Conservation (phyloP, 2,329 filamentous ascomycete species). For the Venturia aucupariae region DNA sequence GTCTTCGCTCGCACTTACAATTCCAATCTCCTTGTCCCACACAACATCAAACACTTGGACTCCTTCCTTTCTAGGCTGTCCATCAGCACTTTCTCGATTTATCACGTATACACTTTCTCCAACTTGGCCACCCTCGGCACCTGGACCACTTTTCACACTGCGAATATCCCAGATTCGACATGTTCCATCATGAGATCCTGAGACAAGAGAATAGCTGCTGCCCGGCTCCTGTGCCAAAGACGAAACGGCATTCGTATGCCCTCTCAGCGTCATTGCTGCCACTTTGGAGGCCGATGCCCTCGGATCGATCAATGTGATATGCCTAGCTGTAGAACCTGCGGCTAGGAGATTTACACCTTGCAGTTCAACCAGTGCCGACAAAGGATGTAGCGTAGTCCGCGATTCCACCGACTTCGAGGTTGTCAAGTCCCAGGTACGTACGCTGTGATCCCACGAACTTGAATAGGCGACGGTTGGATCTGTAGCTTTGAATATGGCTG, state of each 20-base stretch:
- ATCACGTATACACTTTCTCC: constrained; percentile 72
- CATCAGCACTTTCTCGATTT: constrained; percentile 56
- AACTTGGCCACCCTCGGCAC: constrained; percentile 39
- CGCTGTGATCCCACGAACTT: constrained; percentile 79
- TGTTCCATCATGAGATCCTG: constrained; percentile 84
- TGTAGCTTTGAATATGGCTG: constrained; percentile 72
- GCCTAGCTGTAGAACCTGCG: constrained; percentile 73
- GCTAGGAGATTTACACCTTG: constrained; percentile 54
- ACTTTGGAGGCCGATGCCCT: constrained; percentile 65
- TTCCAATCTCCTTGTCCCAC: constrained; percentile 80
- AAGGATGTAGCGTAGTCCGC: constrained; percentile 70
- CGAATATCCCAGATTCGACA: constrained; percentile 91
- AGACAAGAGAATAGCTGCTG: constrained; percentile 75
- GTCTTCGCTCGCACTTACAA: constrained; percentile 87
- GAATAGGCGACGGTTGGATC: constrained; percentile 89
- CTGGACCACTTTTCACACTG: constrained; percentile 54
- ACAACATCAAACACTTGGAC: constrained; percentile 81
- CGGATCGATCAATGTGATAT: constrained; percentile 90
- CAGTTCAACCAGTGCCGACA: constrained; percentile 70
- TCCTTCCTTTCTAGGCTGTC: constrained; percentile 56
- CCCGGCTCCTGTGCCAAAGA: constrained; percentile 51
- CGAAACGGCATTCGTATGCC: constrained; percentile 68
- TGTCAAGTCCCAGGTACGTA: constrained; percentile 84
- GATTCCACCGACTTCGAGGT: constrained; percentile 72
- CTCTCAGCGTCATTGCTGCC: constrained; percentile 80